Base-by-base conservation (phyloP, 2,329 filamentous ascomycete species). In the Cordyceps farinosa region DNA sequence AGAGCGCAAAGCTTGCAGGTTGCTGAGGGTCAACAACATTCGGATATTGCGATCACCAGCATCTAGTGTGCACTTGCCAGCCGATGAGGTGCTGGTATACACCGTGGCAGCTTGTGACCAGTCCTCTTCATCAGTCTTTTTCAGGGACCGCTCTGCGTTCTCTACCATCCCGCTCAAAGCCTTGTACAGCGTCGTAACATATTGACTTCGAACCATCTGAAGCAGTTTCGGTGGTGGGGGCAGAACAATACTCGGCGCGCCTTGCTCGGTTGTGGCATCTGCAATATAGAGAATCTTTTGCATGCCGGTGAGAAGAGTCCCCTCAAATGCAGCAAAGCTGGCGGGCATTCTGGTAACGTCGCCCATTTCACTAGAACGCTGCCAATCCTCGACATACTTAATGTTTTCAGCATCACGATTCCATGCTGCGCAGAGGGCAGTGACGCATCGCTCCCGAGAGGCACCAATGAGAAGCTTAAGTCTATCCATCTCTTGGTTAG, bases 231-330 rank as follows among this genome's bases (percentile, higher is more conserved):
- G 83, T 42, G 92, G 89, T 5, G 95, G 96, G 22, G 94, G 89
- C 30, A 90, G 84, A 63, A 98, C 87, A 67, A 99, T 92, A 70
- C 91, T 88, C 53, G 82, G 86, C 5, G 88, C 84, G 30, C 86
- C 89, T 9, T 89, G 83, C 74, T 91, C 92, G 51, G 83, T 85
- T 79, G 88, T 90, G 29, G 91, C 91, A 68, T 97, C 94, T 1
- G 90, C 89, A 50, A 99, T 88, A 73, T 97, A 99, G 34, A 97
- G 82, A 61, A 98, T 96, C 78, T 94, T 96, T 75, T 99, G 95
- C 87, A 98, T 90, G 61, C 93, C 92, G 1, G 82, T 83, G 27
- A 99, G 80, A 13, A 99, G 81, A 7, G 90, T 85, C 61, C 88
- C 90, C 71, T 98, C 93, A 71, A 97, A 96, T 0, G 90, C 86